These are phyloP conservation scores for Leccinum obscurum DNA, from an alignment of 768 basidiomycete genomes.

Conservation along the genomic window DNA sequence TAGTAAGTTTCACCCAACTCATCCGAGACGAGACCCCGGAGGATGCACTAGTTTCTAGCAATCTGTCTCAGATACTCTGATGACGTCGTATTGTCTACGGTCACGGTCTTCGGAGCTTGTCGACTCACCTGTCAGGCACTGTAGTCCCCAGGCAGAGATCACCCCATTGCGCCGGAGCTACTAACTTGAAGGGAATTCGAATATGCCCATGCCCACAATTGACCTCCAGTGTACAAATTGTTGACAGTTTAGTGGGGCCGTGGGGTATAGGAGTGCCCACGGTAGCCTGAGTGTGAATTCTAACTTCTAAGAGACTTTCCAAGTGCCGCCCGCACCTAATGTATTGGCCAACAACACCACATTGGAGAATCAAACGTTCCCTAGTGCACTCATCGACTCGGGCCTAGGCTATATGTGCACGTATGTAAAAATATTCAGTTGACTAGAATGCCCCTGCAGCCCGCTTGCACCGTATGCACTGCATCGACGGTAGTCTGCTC, in stretches of 20 bases:
- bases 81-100: background rate
- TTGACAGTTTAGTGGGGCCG: slow-evolving; percentile 17
- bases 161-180: slow-evolving; percentile 2
- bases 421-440: no score
- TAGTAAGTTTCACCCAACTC: slow-evolving; percentile 50
- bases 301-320: no score
- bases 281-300: no score
- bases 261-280: slow-evolving; percentile 20
- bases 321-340: no score
- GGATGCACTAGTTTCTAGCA: slow-evolving; percentile 37
- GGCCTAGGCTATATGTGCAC: no score
- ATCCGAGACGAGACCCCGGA: slow-evolving; percentile 34
- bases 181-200: background rate
- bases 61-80: slow-evolving; percentile 28
- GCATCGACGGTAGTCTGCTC: background rate
- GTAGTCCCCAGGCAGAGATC: slow-evolving; percentile 19
- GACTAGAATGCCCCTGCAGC: no score
- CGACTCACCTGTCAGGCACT: slow-evolving; percentile 33
- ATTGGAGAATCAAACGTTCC: no score
- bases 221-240: slow-evolving; percentile 44
- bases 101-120: background rate
- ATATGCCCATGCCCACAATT: slow-evolving; percentile 39
- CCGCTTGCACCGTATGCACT: no score
- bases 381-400: no score
- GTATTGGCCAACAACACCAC: no score